Evolutionary conservation across 2,329 filamentous ascomycete genomes (phyloP).

Genomic region (Trichoderma pleuroti): DNA sequence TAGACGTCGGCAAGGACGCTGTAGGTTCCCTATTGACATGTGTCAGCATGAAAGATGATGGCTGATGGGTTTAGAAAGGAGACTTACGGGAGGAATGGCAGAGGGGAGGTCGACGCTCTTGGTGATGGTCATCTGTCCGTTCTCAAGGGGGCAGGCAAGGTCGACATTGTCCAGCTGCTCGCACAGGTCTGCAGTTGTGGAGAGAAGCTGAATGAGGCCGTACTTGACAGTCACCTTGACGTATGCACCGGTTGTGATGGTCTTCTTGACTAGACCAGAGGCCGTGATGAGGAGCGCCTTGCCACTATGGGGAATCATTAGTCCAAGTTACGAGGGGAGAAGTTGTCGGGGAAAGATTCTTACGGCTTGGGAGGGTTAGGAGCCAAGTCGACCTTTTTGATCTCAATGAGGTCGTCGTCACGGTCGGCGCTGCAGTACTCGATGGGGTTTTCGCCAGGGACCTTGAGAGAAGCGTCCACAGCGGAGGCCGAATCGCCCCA

Average conservation of each 20-base stretch:
- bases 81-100: slow-evolving; percentile 81
- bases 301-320: slow-evolving; percentile 56
- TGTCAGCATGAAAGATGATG: slow-evolving; percentile 21
- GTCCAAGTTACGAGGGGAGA: slow-evolving; percentile 10
- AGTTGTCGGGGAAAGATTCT: background rate
- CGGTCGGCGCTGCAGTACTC: slow-evolving; percentile 69
- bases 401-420: slow-evolving; percentile 64
- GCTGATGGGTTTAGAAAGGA: too few relatives aligned
- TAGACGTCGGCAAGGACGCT: slow-evolving; percentile 82
- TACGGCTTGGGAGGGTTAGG: slow-evolving; percentile 90
- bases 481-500: slow-evolving; percentile 31
- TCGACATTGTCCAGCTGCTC: slow-evolving; percentile 86
- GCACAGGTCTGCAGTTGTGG: slow-evolving; percentile 77
- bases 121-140: slow-evolving; percentile 67
- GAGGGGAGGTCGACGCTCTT: slow-evolving; percentile 83
- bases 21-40: slow-evolving; percentile 70
- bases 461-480: slow-evolving; percentile 53
- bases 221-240: slow-evolving; percentile 87
- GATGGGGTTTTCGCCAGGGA: slow-evolving; percentile 83
- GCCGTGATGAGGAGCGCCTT: slow-evolving; percentile 74
- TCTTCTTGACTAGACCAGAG: slow-evolving; percentile 66
- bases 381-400: slow-evolving; percentile 73
- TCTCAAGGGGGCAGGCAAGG: slow-evolving; percentile 80
- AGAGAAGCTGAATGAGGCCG: slow-evolving; percentile 85
- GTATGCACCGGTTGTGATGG: slow-evolving; percentile 73